Evolutionary conservation across 352 stramenopile species (phyloP).

Genomic region (Globisporangium carolinianum): DNA sequence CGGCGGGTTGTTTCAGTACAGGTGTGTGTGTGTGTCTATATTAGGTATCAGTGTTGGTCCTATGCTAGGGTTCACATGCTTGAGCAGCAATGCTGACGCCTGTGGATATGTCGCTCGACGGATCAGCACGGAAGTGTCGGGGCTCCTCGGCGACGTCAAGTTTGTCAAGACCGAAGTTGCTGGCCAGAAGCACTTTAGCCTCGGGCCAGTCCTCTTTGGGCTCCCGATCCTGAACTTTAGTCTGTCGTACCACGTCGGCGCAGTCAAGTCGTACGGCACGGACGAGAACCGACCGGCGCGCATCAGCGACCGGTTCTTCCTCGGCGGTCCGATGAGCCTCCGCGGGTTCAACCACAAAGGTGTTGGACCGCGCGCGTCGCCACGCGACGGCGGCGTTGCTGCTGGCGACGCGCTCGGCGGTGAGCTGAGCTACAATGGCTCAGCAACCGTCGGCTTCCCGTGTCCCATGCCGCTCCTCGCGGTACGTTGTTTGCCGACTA

Average conservation of each 20-base stretch:
- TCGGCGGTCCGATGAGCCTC: conserved; percentile 85
- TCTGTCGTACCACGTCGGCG: conserved; percentile 68
- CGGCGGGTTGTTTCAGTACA: conserved; percentile 88
- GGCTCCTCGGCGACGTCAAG: conserved; percentile 81
- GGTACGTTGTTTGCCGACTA: conserved; percentile 28
- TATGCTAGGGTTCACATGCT: too few species aligned
- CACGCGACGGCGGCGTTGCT: conserved; percentile 76
- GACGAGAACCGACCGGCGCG: conserved; percentile 71
- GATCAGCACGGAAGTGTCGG: conserved; percentile 76
- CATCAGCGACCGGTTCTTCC: conserved; percentile 90
- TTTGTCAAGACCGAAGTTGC: conserved; percentile 86
- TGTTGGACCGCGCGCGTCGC: conserved; percentile 80
- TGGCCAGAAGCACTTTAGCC: conserved; percentile 72
- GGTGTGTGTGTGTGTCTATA: conserved; percentile 32
- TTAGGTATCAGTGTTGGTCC: too few species aligned
- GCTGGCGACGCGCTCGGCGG: conserved; percentile 84
- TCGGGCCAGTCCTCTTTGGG: conserved; percentile 60
- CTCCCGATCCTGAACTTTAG: conserved; percentile 79
- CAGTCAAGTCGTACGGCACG: conserved; percentile 71
- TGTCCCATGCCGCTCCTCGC: conserved; percentile 76
- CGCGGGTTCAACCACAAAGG: conserved; percentile 90
- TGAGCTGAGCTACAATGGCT: conserved; percentile 84
- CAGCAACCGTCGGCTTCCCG: conserved; percentile 81
- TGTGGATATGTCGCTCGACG: background rate
- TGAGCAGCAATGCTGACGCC: background rate